Evolutionary conservation across 768 basidiomycete species (phyloP).

Genomic region (Mycena metata): DNA sequence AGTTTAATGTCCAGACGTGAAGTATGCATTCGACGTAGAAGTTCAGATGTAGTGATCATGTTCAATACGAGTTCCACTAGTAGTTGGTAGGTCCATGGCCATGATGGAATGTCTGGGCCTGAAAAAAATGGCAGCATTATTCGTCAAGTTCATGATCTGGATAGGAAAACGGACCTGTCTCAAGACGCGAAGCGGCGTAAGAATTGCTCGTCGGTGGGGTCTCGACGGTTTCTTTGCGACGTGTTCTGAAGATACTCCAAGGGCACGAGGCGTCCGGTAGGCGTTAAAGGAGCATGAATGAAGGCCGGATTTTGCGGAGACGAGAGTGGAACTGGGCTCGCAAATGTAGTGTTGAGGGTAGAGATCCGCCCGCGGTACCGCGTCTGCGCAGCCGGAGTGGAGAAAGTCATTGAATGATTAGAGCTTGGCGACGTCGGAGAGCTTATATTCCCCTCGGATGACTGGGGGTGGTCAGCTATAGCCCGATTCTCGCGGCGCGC

Average conservation of each 20-base stretch:
- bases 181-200: constrained; percentile 56
- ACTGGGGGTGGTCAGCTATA: constrained; percentile 20
- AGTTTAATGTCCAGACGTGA: no score
- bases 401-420: constrained; percentile 22
- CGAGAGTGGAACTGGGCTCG: constrained; percentile 27
- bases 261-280: constrained; percentile 51
- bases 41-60: not conserved
- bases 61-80: constrained; percentile 4
- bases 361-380: constrained; percentile 39
- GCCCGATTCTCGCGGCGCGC: constrained; percentile 63
- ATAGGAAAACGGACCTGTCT: constrained; percentile 12
- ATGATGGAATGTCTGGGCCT: constrained; percentile 14
- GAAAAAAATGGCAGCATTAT: not conserved
- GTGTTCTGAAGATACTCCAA: constrained; percentile 58
- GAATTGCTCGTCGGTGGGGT: constrained; percentile 62
- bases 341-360: constrained; percentile 24
- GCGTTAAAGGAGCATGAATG: constrained; percentile 26
- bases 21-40: no score
- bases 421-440: constrained; percentile 32
- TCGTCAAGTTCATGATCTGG: not conserved
- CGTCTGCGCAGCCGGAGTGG: constrained; percentile 37
- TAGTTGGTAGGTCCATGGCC: constrained; percentile 11
- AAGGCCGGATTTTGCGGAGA: constrained; percentile 34
- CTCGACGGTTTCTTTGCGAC: constrained; percentile 51
- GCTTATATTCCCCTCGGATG: constrained; percentile 32